Conservation (phyloP, 108 stramenopile species). For the Skeletonema tropicum region DNA sequence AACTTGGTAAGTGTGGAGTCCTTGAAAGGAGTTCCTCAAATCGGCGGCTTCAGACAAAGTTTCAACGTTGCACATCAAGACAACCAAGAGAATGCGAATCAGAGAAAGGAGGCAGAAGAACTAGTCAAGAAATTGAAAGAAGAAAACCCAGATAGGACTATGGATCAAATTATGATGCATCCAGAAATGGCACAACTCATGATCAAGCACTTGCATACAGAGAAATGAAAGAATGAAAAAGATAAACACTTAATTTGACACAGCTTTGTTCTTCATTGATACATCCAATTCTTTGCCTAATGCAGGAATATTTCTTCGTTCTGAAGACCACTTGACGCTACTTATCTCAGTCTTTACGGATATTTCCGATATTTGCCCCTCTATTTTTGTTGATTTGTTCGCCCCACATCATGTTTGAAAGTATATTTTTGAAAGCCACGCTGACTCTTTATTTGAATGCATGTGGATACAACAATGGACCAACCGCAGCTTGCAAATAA, state of each 20-base stretch:
- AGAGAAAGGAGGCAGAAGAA: slow-evolving; percentile 43
- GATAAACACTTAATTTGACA: slow-evolving; percentile 8
- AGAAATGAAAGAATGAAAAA: slow-evolving; percentile 5
- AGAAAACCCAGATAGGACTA: slow-evolving; percentile 41
- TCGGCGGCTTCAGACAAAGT: slow-evolving; percentile 47
- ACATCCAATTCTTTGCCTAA: slow-evolving; percentile 4
- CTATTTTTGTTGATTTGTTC: background rate
- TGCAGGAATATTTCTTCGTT: slow-evolving; percentile 32
- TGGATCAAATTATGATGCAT: slow-evolving; percentile 59
- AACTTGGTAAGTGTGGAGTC: slow-evolving; percentile 32
- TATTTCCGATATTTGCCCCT: background rate
- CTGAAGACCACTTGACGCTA: background rate
- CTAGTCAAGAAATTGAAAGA: slow-evolving; percentile 27
- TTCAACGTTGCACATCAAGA: background rate
- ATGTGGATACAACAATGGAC: slow-evolving; percentile 48
- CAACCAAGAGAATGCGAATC: slow-evolving; percentile 10
- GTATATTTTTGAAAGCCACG: background rate
- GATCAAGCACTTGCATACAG: slow-evolving; percentile 48
- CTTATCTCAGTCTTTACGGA: slow-evolving; percentile 7
- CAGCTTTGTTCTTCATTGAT: slow-evolving; percentile 12
- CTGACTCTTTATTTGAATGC: slow-evolving; percentile 34
- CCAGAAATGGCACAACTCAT: slow-evolving; percentile 54
- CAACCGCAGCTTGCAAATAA: slow-evolving; percentile 60
- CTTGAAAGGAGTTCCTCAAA: slow-evolving; percentile 14
- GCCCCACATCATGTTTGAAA: background rate